phyloP scores from a whole-genome alignment of 805 yeast genomes.

The Wickerhamia fluorescens region DNA sequence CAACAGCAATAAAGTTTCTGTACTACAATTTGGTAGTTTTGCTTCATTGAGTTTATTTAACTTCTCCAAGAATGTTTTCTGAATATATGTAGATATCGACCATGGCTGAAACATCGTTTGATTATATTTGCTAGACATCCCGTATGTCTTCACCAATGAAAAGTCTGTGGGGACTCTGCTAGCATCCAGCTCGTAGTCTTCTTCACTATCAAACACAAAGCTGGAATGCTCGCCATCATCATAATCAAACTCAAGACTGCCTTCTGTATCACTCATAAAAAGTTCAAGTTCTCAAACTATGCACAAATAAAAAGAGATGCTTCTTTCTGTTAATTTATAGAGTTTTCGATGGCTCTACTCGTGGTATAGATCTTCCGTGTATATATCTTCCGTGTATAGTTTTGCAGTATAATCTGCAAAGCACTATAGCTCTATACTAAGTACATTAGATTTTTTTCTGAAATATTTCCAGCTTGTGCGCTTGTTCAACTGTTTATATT shows the following conservation, averaged over 20 bases:
- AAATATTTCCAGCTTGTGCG: too few species aligned
- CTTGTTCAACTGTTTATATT: too few species aligned
- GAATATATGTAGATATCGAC: constrained; percentile 19
- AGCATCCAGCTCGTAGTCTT: constrained; percentile 4
- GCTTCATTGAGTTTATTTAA: constrained; percentile 14
- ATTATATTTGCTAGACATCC: constrained; percentile 1
- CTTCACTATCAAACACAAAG: constrained; percentile 7
- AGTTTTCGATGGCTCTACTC: too few species aligned
- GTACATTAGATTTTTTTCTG: too few species aligned
- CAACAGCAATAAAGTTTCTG: constrained; percentile 27
- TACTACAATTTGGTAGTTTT: constrained; percentile 20
- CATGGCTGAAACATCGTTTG: constrained; percentile 17
- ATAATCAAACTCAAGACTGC: constrained; percentile 10
- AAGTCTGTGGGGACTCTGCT: background rate
- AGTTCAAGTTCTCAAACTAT: background rate
- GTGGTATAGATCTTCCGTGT: too few species aligned
- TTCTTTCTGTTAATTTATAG: background rate
- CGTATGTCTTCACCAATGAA: constrained; percentile 1
- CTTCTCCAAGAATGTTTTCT: constrained; percentile 16
- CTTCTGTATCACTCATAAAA: constrained; percentile 3
- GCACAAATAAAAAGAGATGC: constrained; percentile 1
- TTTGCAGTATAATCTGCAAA: too few species aligned
- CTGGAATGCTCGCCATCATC: constrained; percentile 4
- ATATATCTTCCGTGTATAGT: too few species aligned
- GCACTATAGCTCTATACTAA: too few species aligned